These are phyloP conservation scores for Leccinum arenicola DNA, from an alignment of 768 basidiomycete genomes.

Conservation along the genomic window DNA sequence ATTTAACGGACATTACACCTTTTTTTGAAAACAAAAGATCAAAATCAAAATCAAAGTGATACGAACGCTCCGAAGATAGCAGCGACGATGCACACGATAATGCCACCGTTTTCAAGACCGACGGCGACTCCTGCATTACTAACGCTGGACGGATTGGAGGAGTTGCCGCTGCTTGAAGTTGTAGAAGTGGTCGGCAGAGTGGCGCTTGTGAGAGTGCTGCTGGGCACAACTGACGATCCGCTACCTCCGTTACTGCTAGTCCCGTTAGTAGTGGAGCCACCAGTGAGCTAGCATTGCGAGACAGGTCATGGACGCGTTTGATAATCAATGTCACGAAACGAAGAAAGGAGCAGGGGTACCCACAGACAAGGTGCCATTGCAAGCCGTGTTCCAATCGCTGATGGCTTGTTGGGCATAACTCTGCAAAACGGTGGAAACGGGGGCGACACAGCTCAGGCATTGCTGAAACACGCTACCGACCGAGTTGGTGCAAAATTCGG, in stretches of 20 bases:
- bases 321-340: neutral
- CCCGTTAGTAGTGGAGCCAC: slow-evolving; percentile 3
- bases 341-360: neutral
- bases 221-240: neutral
- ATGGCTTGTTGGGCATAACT: slow-evolving; percentile 10
- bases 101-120: slow-evolving; percentile 3
- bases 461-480: slow-evolving; percentile 13
- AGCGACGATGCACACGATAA: slow-evolving; percentile 3
- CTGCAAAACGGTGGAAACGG: neutral
- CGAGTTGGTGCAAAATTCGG: slow-evolving; percentile 13
- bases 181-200: neutral
- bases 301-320: neutral
- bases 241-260: neutral
- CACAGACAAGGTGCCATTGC: slow-evolving; percentile 20
- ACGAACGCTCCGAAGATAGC: slow-evolving; percentile 12
- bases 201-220: neutral
- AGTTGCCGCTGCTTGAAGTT: neutral
- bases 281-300: slow-evolving; percentile 8
- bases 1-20: too few species aligned
- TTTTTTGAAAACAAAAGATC: neutral
- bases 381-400: slow-evolving; percentile 15
- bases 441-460: slow-evolving; percentile 23
- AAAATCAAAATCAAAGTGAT: slow-evolving; percentile 6
- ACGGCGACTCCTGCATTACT: neutral
- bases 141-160: neutral